phyloP scores from a whole-genome alignment of 1,139 yeast species.

The Chernovozyma aurita region DNA sequence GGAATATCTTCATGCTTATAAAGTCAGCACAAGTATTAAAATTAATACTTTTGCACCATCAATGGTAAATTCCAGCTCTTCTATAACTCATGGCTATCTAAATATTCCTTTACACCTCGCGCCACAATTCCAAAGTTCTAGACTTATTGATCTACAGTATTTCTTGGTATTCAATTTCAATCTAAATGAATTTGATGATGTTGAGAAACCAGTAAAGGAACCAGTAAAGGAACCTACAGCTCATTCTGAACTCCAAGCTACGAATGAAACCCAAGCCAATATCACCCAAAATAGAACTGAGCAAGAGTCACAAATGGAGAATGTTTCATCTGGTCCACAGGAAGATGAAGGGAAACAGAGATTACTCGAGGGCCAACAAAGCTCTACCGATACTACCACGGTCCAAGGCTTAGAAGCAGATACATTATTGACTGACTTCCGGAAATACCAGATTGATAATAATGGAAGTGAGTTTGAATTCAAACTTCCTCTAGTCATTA shows the following conservation, averaged over 20 bases:
- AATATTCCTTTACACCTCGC: conserved; percentile 30
- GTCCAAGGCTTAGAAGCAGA: too few species aligned
- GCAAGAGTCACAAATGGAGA: too few species aligned
- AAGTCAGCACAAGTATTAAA: conserved; percentile 36
- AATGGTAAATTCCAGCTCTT: conserved; percentile 14
- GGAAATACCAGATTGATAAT: conserved; percentile 22
- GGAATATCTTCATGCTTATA: conserved; percentile 26
- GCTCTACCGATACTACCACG: too few species aligned
- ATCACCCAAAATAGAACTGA: too few species aligned
- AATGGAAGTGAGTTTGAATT: conserved; percentile 33
- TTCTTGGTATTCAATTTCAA: conserved; percentile 37
- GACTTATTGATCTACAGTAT: conserved; percentile 36
- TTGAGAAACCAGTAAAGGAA: too few species aligned
- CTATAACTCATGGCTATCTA: conserved; percentile 23
- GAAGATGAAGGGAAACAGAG: too few species aligned
- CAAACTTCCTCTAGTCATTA: conserved; percentile 26
- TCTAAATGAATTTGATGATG: conserved; percentile 18
- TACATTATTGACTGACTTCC: too few species aligned
- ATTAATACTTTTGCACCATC: conserved; percentile 32
- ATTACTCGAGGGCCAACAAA: too few species aligned
- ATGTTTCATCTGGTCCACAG: too few species aligned
- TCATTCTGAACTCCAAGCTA: too few species aligned
- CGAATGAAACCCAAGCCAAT: too few species aligned
- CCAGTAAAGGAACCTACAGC: too few species aligned
- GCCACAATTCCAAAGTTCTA: conserved; percentile 36